Percentiles rank a stretch among this genome's conserved stretches.
Conservation (phyloP, 305 asterid genomes). For the Fraxinus dipetala region DNA sequence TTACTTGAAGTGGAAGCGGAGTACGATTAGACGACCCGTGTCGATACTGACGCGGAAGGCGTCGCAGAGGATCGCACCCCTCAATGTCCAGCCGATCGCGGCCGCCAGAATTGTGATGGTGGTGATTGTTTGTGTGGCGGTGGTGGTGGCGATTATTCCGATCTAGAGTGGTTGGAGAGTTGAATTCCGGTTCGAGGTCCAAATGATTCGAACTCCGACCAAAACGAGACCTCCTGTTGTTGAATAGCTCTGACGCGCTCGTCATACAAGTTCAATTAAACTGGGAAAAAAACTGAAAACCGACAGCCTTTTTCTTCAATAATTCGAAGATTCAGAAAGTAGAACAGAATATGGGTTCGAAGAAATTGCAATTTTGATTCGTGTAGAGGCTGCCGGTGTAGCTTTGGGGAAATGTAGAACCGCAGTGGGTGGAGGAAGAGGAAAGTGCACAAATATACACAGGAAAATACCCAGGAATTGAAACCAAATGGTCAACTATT, state of each 20-base stretch:
- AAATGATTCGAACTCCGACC: constrained; percentile 51
- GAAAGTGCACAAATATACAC: background rate
- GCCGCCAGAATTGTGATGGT: constrained; percentile 20
- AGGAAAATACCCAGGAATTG: background rate
- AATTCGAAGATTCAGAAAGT: background rate
- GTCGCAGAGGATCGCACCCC: constrained; percentile 51
- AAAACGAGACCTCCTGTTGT: constrained; percentile 62
- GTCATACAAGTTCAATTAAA: constrained; percentile 49
- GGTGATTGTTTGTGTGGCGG: constrained; percentile 5
- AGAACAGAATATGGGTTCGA: background rate
- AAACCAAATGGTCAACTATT: too few species aligned
- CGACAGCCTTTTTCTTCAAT: background rate
- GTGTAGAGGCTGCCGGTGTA: background rate
- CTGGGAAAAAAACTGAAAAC: background rate
- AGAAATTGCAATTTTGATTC: background rate
- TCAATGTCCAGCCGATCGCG: constrained; percentile 50
- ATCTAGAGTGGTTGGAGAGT: constrained; percentile 29
- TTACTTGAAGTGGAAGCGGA: constrained; percentile 35
- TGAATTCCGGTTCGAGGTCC: constrained; percentile 36
- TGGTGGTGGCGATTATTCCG: constrained; percentile 45
- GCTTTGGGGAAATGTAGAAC: background rate
- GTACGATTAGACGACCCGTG: constrained; percentile 34
- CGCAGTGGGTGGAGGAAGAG: background rate
- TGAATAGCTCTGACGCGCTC: constrained; percentile 80
- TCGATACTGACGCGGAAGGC: constrained; percentile 33